Evolutionary conservation across 176 grass and related monocot species (phyloP).

Genomic region (Oryza australiensis): DNA sequence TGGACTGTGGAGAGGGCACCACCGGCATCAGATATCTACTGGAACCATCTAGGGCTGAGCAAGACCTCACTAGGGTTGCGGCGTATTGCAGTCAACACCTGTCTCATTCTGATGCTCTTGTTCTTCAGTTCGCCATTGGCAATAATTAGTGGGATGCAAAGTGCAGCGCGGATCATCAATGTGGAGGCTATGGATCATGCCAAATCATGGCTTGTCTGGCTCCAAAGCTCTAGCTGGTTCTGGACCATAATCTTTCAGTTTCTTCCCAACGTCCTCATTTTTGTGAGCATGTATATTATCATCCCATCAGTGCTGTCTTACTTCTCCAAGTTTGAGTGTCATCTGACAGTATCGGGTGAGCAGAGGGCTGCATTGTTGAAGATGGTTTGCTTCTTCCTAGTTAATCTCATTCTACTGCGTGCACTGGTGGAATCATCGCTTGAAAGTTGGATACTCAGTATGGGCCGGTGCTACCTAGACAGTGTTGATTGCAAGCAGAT

Average conservation of each 20-base stretch:
- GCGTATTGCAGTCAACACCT: conserved; percentile 82
- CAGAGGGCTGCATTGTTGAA: conserved; percentile 93
- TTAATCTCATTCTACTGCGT: conserved; percentile 94
- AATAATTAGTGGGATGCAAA: conserved; percentile 91
- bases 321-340: conserved; percentile 98
- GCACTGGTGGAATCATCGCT: conserved; percentile 90
- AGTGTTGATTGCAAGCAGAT: conserved; percentile 84
- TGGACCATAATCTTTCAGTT: conserved; percentile 91
- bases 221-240: conserved; percentile 92
- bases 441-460: conserved; percentile 82
- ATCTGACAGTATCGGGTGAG: conserved; percentile 92
- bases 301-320: conserved; percentile 88
- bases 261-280: conserved; percentile 90
- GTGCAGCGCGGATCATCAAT: conserved; percentile 80
- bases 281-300: conserved; percentile 98
- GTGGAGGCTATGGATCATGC: conserved; percentile 97
- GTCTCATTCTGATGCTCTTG: conserved; percentile 87
- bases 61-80: conserved; percentile 74
- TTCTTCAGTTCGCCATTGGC: conserved; percentile 95
- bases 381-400: conserved; percentile 99
- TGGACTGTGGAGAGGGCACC: conserved; percentile 96
- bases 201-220: conserved; percentile 88
- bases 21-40: conserved; percentile 92
- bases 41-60: conserved; percentile 90
- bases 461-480: conserved; percentile 94